Evolutionary conservation across 306 rosid genomes (phyloP), one percentile per base, ranked within the genome.

Genomic region (Dryas alaskensis): DNA sequence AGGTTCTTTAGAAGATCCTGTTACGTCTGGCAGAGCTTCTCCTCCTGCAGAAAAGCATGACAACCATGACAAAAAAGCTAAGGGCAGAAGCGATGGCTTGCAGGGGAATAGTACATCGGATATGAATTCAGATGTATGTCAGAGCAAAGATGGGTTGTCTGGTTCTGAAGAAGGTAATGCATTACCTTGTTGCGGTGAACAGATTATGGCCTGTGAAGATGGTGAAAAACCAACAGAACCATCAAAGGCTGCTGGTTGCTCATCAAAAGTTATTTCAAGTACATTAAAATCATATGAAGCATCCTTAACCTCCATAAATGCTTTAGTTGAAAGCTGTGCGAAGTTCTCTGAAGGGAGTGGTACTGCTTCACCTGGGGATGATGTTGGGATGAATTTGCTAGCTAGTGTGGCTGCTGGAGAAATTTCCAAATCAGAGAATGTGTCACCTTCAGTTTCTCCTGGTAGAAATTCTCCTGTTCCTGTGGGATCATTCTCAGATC

Each of bases 401-500:
- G 98, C 97, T 58, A 82, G 88, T 74, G 98, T 93, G 64, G 98
- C 96, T 50, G 95, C 97, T 9, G 96, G 88, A 40, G 97, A 87
- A 77, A 89, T 90, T 53, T 83, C 92, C 17, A 86, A 90, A 84
- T 90, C 97, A 65, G 89, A 72, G 39, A 73, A 79, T 81, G 78
- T 69, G 14, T 84, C 88, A 6, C 88, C 93, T 5, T 65, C 81
- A 67, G 79, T 72, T 79, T 92, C 96, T 59, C 98, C 93, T 0
- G 84, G 71, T 72, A 83, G 84, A 70, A 84, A 78, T 69, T 70
- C 80, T 44, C 37, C 81, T 70, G 19, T 62, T 40, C 77, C 81
- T 49, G 92, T 85, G 65, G 82, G 75, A 71, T 79, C 87, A 50
- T 77, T 84, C 82, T 27, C 83, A 14, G 85, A 65, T 17, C 78